Conservation (phyloP, 805 yeast species). For the Cyberlindnera veronae region DNA sequence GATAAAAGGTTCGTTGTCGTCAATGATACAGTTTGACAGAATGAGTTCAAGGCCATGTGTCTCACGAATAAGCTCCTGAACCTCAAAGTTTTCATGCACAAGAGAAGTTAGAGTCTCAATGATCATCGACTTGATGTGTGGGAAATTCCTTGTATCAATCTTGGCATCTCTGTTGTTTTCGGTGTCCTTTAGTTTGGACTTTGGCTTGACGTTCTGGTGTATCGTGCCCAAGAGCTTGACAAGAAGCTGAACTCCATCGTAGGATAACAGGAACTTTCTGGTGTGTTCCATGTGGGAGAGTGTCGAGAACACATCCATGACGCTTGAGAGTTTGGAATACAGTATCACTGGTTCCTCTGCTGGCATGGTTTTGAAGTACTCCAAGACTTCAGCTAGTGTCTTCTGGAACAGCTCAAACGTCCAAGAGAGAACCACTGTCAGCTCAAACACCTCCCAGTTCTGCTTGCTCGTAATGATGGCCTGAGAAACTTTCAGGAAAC, state of each 20-base stretch:
- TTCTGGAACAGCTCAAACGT: slow-evolving; percentile 31
- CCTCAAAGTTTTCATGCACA: slow-evolving; percentile 44
- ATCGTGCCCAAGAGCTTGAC: slow-evolving; percentile 30
- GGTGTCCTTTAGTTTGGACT: slow-evolving; percentile 23
- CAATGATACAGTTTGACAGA: slow-evolving; percentile 79
- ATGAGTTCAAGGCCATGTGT: slow-evolving; percentile 67
- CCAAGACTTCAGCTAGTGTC: slow-evolving; percentile 19
- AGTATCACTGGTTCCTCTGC: slow-evolving; percentile 21
- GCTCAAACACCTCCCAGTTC: slow-evolving; percentile 35
- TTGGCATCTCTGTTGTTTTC: slow-evolving; percentile 11
- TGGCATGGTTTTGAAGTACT: slow-evolving; percentile 23
- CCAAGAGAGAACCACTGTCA: slow-evolving; percentile 39
- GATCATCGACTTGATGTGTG: slow-evolving; percentile 61
- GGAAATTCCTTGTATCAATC: slow-evolving; percentile 42
- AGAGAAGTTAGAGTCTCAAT: slow-evolving; percentile 65
- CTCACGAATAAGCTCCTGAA: slow-evolving; percentile 67
- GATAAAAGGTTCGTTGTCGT: slow-evolving; percentile 82
- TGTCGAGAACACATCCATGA: slow-evolving; percentile 33
- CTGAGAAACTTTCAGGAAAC: slow-evolving; percentile 29
- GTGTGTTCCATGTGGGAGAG: slow-evolving; percentile 34
- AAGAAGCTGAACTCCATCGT: slow-evolving; percentile 34
- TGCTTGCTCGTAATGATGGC: slow-evolving; percentile 34
- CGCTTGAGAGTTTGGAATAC: slow-evolving; percentile 29
- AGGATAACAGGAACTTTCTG: slow-evolving; percentile 33
- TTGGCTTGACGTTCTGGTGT: slow-evolving; percentile 34